Percentiles rank a stretch among this genome's conserved stretches.
These are phyloP conservation scores for Comarum palustre DNA, from an alignment of 306 rosid genomes.

Conservation along the genomic window DNA sequence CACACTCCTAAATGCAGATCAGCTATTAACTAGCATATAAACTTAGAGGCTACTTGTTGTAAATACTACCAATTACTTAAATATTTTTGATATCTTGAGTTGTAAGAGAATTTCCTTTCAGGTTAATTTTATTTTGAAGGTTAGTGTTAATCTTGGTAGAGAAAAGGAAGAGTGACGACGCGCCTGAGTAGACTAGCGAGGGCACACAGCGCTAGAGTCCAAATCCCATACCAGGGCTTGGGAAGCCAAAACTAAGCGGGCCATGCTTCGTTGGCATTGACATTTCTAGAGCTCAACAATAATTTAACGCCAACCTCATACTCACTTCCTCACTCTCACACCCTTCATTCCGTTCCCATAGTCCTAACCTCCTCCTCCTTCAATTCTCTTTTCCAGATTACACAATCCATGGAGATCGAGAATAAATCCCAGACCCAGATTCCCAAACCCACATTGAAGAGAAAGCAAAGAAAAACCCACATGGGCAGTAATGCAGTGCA, in stretches of 20 bases:
- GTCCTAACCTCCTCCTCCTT: neutral
- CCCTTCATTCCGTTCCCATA: neutral
- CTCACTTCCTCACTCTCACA: constrained; percentile 16
- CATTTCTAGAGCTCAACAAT: constrained; percentile 72
- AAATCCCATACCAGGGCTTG: constrained; percentile 38
- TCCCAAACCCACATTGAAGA: constrained; percentile 38
- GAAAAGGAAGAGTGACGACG: neutral
- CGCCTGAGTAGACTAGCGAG: constrained; percentile 29
- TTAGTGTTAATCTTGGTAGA: neutral
- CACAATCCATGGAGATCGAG: constrained; percentile 25
- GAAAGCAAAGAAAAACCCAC: constrained; percentile 23
- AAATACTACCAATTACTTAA: too few relatives aligned
- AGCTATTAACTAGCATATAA: too few relatives aligned
- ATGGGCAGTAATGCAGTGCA: constrained; percentile 17
- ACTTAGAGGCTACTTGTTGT: too few relatives aligned
- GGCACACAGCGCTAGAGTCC: constrained; percentile 9
- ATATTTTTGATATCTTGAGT: too few relatives aligned
- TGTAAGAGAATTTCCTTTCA: too few relatives aligned
- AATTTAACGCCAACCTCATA: constrained; percentile 37
- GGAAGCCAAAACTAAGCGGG: constrained; percentile 52
- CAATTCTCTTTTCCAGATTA: neutral
- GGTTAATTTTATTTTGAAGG: neutral
- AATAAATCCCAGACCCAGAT: constrained; percentile 12
- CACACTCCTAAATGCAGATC: too few relatives aligned
- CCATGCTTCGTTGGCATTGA: constrained; percentile 91